Evolutionary conservation across 2,329 filamentous ascomycete genomes (phyloP).

Genomic region (Elsinoe arachidis): DNA sequence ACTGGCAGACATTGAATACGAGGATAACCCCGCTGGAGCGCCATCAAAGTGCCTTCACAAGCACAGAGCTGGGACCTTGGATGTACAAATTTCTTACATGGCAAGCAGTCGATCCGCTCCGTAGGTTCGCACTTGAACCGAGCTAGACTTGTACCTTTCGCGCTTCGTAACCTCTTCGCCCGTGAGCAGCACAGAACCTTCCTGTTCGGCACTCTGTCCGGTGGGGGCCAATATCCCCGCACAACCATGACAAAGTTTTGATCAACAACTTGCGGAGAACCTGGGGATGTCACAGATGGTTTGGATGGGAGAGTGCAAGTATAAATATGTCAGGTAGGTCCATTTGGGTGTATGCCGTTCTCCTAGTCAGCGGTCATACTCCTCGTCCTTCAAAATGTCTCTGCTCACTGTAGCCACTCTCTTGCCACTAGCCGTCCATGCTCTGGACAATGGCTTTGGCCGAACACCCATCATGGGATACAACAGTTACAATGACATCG

Average conservation of each 20-base stretch:
- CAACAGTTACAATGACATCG: constrained; percentile 23
- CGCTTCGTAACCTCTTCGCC: background rate
- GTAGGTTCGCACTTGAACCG: background rate
- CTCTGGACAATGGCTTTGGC: constrained; percentile 24
- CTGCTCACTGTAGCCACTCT: background rate
- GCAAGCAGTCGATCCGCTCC: background rate
- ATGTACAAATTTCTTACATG: background rate
- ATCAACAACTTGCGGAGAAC: constrained; percentile 3
- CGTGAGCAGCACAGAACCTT: background rate
- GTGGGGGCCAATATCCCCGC: constrained; percentile 7
- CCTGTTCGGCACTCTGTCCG: constrained; percentile 4
- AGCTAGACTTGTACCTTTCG: background rate
- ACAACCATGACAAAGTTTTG: constrained; percentile 1
- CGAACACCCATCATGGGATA: constrained; percentile 22
- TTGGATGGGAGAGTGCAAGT: background rate
- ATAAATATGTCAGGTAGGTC: background rate
- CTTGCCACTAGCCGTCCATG: background rate
- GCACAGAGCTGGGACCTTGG: background rate
- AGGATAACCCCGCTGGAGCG: background rate
- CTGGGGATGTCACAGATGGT: background rate
- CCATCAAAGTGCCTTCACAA: background rate
- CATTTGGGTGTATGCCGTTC: background rate
- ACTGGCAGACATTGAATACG: background rate
- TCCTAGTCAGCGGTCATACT: background rate
- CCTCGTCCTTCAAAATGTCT: background rate